Base-by-base conservation (phyloP, 176 grass and related monocot species). In the Calamus simplicifolius region DNA sequence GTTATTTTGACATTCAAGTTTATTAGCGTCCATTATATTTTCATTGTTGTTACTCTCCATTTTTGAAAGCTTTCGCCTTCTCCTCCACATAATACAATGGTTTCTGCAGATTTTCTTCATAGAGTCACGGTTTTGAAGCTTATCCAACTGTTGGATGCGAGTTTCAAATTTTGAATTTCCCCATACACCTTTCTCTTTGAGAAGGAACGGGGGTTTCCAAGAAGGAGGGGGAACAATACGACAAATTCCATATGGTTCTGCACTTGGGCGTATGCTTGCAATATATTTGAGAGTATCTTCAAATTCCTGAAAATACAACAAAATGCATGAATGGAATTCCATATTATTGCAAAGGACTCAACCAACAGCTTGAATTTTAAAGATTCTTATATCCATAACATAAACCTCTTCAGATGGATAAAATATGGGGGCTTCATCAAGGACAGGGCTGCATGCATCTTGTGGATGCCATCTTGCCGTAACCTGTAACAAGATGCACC, bases 351-450 rank as follows among this genome's bases (percentile, higher is more conserved):
- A 16, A 27, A 50, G 13, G 23, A 27, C 26, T 30, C 29, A 13
- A 54, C 6, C 8, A 68, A 43, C 6, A 21, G 28, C 18, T 16
- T 23, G 55, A 17, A 10, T 29, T 54, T 68, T 55, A 31, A 29
- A 35, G 8, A 54, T 54, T 38, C 15, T 10, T 10, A 43, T 43
- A 43, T 31, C 6, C 12, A 56, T 21, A 68, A 56, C 26, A 19
- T 12, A 4, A 56, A 91, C 92, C 87, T 97, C 92, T 38, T 97
- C 92, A 0, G 80, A 88, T 25, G 92, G 92, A 97, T 88, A 56
- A 61, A 57, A 97, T 29, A 91, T 75, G 70, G 81, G 87, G 82
- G 84, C 92, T 63, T 91, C 83, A 21, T 91, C 87, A 77, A 97
- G 81, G 69, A 59, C 65, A 72, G 77, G 81, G 14, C 73, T 82